phyloP scores from a whole-genome alignment of 306 rosid genomes.

The Citrullus colocynthis region DNA sequence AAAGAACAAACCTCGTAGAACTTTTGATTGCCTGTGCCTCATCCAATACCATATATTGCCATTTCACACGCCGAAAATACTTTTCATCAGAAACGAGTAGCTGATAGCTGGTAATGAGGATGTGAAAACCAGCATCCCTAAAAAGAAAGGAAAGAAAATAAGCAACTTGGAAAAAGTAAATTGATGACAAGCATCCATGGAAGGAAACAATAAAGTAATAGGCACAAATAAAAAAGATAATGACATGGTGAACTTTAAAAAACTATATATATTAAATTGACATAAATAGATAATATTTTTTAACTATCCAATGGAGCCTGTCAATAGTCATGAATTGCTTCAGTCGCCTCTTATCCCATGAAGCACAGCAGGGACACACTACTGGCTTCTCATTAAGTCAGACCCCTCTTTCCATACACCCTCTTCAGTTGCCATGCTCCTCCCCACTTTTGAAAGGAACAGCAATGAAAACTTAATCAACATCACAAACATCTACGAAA shows the following conservation, averaged over 20 bases:
- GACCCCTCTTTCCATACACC: background rate
- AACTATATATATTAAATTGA: background rate
- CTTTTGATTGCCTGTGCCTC: conserved; percentile 99
- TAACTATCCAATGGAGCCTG: background rate
- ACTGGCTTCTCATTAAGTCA: background rate
- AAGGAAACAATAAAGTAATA: conserved; percentile 3
- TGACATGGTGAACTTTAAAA: background rate
- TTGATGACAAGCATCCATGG: conserved; percentile 79
- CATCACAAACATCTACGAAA: background rate
- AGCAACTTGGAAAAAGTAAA: background rate
- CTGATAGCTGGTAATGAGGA: conserved; percentile 94
- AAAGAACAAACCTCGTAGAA: conserved; percentile 52
- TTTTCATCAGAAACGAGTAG: conserved; percentile 80
- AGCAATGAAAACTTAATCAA: background rate
- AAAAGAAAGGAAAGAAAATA: conserved; percentile 8
- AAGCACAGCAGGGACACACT: background rate
- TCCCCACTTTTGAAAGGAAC: background rate
- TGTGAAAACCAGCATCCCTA: conserved; percentile 95
- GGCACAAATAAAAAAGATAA: background rate
- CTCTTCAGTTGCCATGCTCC: background rate
- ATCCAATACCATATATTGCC: conserved; percentile 99
- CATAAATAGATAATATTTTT: background rate
- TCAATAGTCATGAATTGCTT: background rate
- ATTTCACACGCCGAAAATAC: conserved; percentile 84
- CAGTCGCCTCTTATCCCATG: background rate